phyloP scores from a whole-genome alignment of 805 yeast genomes.

The Lipomyces oligophaga region DNA sequence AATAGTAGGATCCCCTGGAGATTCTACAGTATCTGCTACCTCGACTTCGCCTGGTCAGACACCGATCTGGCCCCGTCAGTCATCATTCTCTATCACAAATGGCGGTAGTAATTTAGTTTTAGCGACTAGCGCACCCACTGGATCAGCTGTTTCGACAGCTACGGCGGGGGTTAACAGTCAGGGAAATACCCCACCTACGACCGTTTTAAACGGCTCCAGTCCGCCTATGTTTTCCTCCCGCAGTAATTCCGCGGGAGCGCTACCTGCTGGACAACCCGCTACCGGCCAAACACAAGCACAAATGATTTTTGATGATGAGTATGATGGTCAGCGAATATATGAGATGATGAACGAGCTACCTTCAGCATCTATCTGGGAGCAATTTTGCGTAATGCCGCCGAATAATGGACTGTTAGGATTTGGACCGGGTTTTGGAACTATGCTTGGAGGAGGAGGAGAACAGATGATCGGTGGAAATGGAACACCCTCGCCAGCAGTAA shows the following conservation, averaged over 20 bases:
- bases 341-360: conserved; percentile 38
- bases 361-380: conserved; percentile 38
- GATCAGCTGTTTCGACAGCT: conserved; percentile 9
- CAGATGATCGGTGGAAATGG: too few species aligned
- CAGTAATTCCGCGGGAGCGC: too few species aligned
- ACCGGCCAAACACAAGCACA: too few species aligned
- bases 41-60: conserved; percentile 8
- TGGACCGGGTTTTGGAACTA: conserved; percentile 18
- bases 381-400: conserved; percentile 33
- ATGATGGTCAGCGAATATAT: conserved; percentile 36
- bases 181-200: too few species aligned
- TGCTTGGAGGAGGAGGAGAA: conserved; percentile 12
- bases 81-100: conserved; percentile 10
- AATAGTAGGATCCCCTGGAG: conserved; percentile 8
- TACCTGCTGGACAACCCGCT: too few species aligned
- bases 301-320: conserved; percentile 23
- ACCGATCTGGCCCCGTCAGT: conserved; percentile 4
- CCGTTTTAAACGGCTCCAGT: too few species aligned
- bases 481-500: too few species aligned
- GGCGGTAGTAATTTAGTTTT: not conserved
- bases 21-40: conserved; percentile 16
- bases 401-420: conserved; percentile 12
- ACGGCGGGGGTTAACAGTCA: too few species aligned
- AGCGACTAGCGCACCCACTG: conserved; percentile 1
- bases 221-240: too few species aligned